phyloP scores from a whole-genome alignment of 2,329 filamentous ascomycete species.

The Colletotrichum lentis region DNA sequence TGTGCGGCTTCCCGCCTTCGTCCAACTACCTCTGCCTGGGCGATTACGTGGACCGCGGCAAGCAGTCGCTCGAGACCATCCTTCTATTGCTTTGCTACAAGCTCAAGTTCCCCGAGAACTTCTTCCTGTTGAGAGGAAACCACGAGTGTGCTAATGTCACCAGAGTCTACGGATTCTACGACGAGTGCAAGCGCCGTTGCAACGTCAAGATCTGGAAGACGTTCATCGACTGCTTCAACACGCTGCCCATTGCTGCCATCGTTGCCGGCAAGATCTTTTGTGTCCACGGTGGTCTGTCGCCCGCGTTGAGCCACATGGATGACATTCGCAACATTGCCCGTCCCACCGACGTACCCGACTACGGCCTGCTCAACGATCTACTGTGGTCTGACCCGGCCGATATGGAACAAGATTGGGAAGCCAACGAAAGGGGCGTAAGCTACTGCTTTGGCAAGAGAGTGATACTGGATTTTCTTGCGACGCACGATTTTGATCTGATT shows the following conservation, averaged over 20 bases:
- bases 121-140: slow-evolving; percentile 92
- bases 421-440: slow-evolving; percentile 94
- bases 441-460: slow-evolving; percentile 99
- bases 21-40: slow-evolving; percentile 94
- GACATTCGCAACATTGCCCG: slow-evolving; percentile 96
- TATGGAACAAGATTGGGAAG: slow-evolving; percentile 98
- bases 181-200: slow-evolving; percentile 95
- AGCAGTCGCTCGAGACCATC: slow-evolving; percentile 95
- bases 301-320: slow-evolving; percentile 94
- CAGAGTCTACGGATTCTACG: slow-evolving; percentile 95
- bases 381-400: slow-evolving; percentile 98
- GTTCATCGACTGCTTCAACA: slow-evolving; percentile 96
- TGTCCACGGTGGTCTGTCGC: slow-evolving; percentile 93
- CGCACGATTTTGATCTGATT: slow-evolving; percentile 96
- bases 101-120: slow-evolving; percentile 96
- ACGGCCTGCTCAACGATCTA: slow-evolving; percentile 92
- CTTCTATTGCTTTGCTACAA: slow-evolving; percentile 94
- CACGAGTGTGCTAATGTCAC: slow-evolving; percentile 98
- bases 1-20: slow-evolving; percentile 94
- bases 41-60: slow-evolving; percentile 95
- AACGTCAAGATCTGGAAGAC: slow-evolving; percentile 99
- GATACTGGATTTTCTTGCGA: slow-evolving; percentile 92
- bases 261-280: slow-evolving; percentile 98
- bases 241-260: slow-evolving; percentile 92
- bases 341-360: slow-evolving; percentile 96